A percentile compares a stretch with the other conserved stretches of the same genome.
Evolutionary conservation across 345 rosid genomes (phyloP).

Genomic region (Eutrema yunnanense): DNA sequence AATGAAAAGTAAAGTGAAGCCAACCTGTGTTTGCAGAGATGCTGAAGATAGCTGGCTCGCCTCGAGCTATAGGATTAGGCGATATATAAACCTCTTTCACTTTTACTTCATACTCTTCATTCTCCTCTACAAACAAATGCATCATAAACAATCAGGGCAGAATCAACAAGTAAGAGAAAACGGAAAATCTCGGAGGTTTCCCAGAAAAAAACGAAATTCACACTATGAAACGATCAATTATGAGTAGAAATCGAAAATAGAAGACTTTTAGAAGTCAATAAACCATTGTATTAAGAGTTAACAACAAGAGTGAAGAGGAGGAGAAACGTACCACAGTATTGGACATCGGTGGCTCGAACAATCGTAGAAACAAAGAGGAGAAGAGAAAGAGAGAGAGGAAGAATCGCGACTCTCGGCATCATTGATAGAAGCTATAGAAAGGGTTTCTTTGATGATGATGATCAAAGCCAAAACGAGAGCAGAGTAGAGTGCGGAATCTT

Average conservation of each 20-base stretch:
- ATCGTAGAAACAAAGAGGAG: not conserved
- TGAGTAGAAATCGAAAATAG: not conserved
- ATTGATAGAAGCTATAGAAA: not conserved
- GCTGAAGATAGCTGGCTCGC: slow-evolving; percentile 52
- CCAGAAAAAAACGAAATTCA: not conserved
- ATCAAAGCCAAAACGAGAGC: not conserved
- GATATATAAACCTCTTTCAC: slow-evolving; percentile 54
- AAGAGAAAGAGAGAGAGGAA: not conserved
- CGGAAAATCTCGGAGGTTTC: not conserved
- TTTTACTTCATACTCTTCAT: slow-evolving; percentile 47
- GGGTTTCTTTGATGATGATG: not conserved
- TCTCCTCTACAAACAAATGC: slow-evolving; percentile 40
- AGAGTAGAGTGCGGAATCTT: slow-evolving; percentile 9
- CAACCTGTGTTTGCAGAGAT: slow-evolving; percentile 62
- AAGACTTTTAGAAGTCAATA: not conserved
- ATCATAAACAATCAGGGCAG: not conserved
- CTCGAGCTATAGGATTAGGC: slow-evolving; percentile 56
- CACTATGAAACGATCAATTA: not conserved
- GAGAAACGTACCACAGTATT: slow-evolving; percentile 21
- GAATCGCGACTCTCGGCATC: not conserved
- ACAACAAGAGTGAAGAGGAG: not conserved
- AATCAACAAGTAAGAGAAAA: not conserved
- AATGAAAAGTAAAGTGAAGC: not conserved
- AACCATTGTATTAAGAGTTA: not conserved
- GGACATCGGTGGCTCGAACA: slow-evolving; percentile 18